phyloP scores from a whole-genome alignment of 768 basidiomycete genomes.

The Suillus paluster region DNA sequence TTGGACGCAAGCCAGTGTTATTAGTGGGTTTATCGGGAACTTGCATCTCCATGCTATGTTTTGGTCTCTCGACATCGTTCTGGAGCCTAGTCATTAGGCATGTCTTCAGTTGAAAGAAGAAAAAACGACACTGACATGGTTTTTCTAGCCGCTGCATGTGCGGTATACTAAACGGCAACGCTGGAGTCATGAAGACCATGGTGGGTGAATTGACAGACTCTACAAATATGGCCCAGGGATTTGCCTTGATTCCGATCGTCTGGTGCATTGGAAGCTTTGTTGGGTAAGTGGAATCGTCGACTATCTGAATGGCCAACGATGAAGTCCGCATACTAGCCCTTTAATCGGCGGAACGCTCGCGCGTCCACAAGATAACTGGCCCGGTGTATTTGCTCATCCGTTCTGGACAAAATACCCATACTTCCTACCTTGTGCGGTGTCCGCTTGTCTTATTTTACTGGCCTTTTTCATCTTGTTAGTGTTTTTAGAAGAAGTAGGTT shows the following conservation, averaged over 20 bases:
- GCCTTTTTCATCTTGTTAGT: conserved; percentile 49
- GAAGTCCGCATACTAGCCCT: conserved; percentile 36
- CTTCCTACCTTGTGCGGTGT: conserved; percentile 68
- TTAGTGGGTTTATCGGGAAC: conserved; percentile 65
- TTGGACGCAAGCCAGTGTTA: conserved; percentile 78
- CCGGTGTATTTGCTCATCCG: conserved; percentile 45
- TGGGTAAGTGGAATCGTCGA: conserved; percentile 28
- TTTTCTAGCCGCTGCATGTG: conserved; percentile 21
- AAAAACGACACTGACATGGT: background rate
- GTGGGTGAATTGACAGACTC: conserved; percentile 48
- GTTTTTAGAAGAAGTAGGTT: conserved; percentile 58
- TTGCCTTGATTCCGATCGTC: conserved; percentile 43
- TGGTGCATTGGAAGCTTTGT: conserved; percentile 37
- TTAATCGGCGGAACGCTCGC: conserved; percentile 60
- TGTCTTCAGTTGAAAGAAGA: background rate
- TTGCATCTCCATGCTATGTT: conserved; percentile 68
- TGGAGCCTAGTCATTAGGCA: conserved; percentile 57
- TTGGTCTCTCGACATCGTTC: conserved; percentile 72
- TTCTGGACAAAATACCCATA: conserved; percentile 59
- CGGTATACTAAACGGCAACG: conserved; percentile 41
- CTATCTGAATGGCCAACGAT: background rate
- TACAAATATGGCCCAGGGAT: conserved; percentile 45
- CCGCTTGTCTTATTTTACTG: conserved; percentile 53
- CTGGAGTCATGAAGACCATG: conserved; percentile 52
- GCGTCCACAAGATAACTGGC: conserved; percentile 57